Conservation (phyloP, 2,329 filamentous ascomycete species). For the Dactylellina sp. region DNA sequence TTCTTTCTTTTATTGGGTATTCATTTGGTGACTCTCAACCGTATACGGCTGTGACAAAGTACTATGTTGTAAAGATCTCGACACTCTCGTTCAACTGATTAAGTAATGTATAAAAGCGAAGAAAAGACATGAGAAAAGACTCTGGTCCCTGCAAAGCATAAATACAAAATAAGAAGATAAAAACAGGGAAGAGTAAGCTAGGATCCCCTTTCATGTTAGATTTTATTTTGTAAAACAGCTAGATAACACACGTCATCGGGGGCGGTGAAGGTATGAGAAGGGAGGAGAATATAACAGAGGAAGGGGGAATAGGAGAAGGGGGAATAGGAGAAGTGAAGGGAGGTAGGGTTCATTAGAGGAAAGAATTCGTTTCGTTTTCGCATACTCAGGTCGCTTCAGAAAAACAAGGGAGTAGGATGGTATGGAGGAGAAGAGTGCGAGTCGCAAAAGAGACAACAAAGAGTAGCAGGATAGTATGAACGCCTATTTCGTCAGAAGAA, state of each 20-base stretch:
- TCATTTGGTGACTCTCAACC: too few species aligned
- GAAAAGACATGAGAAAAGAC: conserved; percentile 1
- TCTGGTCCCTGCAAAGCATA: not conserved
- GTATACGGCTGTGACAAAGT: too few species aligned
- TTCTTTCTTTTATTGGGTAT: too few species aligned
- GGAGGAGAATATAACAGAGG: not conserved
- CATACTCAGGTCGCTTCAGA: conserved; percentile 25
- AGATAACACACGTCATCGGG: too few species aligned
- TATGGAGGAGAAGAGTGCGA: not conserved
- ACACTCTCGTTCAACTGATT: too few species aligned
- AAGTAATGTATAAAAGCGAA: not conserved
- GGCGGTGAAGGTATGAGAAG: too few species aligned
- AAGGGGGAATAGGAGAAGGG: not conserved
- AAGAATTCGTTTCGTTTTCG: conserved; percentile 26
- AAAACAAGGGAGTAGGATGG: conserved; percentile 3
- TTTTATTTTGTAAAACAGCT: too few species aligned
- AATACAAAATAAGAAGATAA: too few species aligned
- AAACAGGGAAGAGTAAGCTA: not conserved
- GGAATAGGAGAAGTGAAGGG: conserved; percentile 1
- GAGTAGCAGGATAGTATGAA: conserved; percentile 48
- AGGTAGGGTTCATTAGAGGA: conserved; percentile 10
- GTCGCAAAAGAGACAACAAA: conserved; percentile 2
- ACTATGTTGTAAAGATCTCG: too few species aligned
- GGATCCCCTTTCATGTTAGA: not conserved
- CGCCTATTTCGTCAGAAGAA: conserved; percentile 57